Evolutionary conservation across 1,284 basidiomycete species (phyloP).

Genomic region (Grifola frondosa): DNA sequence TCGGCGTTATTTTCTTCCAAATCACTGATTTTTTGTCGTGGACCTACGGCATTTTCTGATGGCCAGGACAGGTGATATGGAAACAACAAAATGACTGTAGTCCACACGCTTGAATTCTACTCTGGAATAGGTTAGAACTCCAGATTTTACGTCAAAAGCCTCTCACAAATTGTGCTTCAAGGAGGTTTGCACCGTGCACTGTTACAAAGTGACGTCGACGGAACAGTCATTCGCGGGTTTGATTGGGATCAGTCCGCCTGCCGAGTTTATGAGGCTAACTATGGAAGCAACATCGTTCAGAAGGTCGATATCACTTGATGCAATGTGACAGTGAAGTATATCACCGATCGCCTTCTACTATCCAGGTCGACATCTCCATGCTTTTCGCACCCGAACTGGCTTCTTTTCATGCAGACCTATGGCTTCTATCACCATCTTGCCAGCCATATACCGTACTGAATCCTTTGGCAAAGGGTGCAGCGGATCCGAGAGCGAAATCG

Average conservation of each 20-base stretch:
- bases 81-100: no score
- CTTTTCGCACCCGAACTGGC: constrained; percentile 50
- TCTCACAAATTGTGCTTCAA: constrained; percentile 28
- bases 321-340: not conserved
- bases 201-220: constrained; percentile 44
- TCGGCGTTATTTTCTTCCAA: no score
- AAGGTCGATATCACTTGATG: constrained; percentile 42
- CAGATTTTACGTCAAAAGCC: no score
- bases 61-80: no score
- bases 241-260: constrained; percentile 78
- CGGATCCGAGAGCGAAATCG: constrained; percentile 71
- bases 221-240: constrained; percentile 57
- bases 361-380: constrained; percentile 61
- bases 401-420: constrained; percentile 50
- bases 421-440: constrained; percentile 77
- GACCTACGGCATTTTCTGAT: no score
- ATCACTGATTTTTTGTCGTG: no score
- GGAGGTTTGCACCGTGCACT: constrained; percentile 73
- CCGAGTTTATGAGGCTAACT: constrained; percentile 61
- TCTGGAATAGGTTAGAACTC: constrained; percentile 69
- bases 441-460: constrained; percentile 81
- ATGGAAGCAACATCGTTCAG: constrained; percentile 43
- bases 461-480: constrained; percentile 62
- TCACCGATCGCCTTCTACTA: not conserved
- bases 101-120: constrained; percentile 75